A percentile compares a stretch with the other conserved stretches of the same genome.
phyloP scores from a whole-genome alignment of 2,329 filamentous ascomycete genomes.

The Xylaria sp. region DNA sequence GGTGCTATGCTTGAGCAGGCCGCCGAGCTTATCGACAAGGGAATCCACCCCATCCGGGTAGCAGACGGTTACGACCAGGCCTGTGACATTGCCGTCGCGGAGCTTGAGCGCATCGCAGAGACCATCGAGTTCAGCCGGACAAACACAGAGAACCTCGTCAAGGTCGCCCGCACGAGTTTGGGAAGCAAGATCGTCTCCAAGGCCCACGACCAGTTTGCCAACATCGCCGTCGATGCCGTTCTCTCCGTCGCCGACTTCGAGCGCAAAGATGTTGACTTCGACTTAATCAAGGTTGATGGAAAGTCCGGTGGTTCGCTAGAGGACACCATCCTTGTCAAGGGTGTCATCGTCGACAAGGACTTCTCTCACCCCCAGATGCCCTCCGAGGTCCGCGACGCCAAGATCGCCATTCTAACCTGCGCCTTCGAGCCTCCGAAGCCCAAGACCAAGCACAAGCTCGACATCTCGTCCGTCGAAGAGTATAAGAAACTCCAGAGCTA shows the following conservation, averaged over 20 bases:
- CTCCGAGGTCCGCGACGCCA: slow-evolving; percentile 87
- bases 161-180: slow-evolving; percentile 91
- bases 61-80: slow-evolving; percentile 97
- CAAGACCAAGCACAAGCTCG: slow-evolving; percentile 99
- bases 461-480: slow-evolving; percentile 94
- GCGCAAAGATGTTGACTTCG: slow-evolving; percentile 95
- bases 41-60: slow-evolving; percentile 97
- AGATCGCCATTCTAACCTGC: slow-evolving; percentile 95
- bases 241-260: slow-evolving; percentile 94
- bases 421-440: slow-evolving; percentile 98
- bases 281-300: slow-evolving; percentile 98
- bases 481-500: slow-evolving; percentile 97
- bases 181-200: slow-evolving; percentile 99
- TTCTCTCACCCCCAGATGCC: slow-evolving; percentile 99
- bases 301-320: slow-evolving; percentile 94
- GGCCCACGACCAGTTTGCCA: slow-evolving; percentile 94
- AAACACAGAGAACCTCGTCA: slow-evolving; percentile 78
- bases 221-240: slow-evolving; percentile 95
- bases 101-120: slow-evolving; percentile 91
- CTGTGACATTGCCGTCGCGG: slow-evolving; percentile 89
- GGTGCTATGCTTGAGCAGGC: slow-evolving; percentile 94
- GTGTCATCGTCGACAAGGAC: slow-evolving; percentile 98
- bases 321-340: slow-evolving; percentile 91
- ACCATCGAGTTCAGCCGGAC: slow-evolving; percentile 77
- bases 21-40: slow-evolving; percentile 97